A percentile compares a stretch with the other conserved stretches of the same genome.
These are phyloP conservation scores for Fomitopsis pulvina DNA, from an alignment of 768 basidiomycete genomes.

Conservation along the genomic window DNA sequence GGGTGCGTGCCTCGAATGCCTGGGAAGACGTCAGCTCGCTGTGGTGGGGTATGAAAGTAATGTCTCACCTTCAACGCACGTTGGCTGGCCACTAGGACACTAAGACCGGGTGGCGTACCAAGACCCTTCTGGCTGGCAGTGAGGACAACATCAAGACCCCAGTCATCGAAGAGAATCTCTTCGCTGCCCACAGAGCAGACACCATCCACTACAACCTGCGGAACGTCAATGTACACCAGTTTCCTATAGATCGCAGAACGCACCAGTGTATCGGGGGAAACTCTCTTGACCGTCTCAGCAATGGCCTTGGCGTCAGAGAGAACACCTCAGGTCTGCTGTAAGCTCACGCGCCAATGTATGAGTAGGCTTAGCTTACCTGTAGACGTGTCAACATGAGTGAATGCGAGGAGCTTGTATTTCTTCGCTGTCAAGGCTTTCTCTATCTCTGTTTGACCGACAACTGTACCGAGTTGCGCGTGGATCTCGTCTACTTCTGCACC, in stretches of 20 bases:
- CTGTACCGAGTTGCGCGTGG: conserved; percentile 76
- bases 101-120: conserved; percentile 88
- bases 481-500: conserved; percentile 85
- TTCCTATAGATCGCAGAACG: not conserved
- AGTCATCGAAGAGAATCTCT: conserved; percentile 90
- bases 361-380: conserved; percentile 36
- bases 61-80: conserved; percentile 27
- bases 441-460: conserved; percentile 53
- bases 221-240: not conserved
- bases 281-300: conserved; percentile 58
- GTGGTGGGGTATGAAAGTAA: conserved; percentile 6
- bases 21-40: conserved; percentile 16
- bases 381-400: conserved; percentile 95
- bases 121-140: conserved; percentile 91
- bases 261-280: conserved; percentile 85
- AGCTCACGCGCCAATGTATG: not conserved
- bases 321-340: conserved; percentile 60
- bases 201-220: conserved; percentile 76
- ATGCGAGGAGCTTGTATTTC: conserved; percentile 83
- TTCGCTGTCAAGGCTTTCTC: conserved; percentile 67
- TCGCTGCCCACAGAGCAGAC: conserved; percentile 96
- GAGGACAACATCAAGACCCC: conserved; percentile 87
- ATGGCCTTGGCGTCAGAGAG: conserved; percentile 79
- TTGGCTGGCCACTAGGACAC: conserved; percentile 77
- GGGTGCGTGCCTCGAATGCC: conserved; percentile 55